Conservation (phyloP, 805 yeast genomes). For the Yamadazyma sp. region DNA sequence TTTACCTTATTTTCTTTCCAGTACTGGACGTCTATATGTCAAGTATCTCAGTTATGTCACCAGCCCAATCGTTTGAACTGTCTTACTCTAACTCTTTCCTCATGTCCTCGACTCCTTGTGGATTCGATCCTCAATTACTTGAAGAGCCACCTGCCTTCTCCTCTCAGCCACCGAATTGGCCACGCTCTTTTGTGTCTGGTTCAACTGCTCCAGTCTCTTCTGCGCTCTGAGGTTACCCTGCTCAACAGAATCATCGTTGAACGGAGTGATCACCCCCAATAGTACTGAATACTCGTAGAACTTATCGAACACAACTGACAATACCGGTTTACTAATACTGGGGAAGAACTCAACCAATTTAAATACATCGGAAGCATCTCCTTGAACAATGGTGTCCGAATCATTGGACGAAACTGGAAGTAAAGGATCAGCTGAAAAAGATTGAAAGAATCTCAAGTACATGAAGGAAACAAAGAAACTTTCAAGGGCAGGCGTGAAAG, state of each 20-base stretch:
- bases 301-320: constrained; percentile 50
- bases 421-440: constrained; percentile 52
- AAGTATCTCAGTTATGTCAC: too few species aligned
- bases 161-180: constrained; percentile 63
- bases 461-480: constrained; percentile 71
- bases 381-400: constrained; percentile 44
- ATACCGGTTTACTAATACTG: constrained; percentile 47
- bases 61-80: too few species aligned
- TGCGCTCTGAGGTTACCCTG: constrained; percentile 72
- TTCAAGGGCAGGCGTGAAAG: constrained; percentile 53
- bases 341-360: constrained; percentile 86
- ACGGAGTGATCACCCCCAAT: constrained; percentile 56
- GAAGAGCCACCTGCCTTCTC: constrained; percentile 74
- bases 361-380: constrained; percentile 91
- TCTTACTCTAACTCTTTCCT: too few species aligned
- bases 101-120: constrained; percentile 8
- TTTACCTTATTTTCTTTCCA: too few species aligned
- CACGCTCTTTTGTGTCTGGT: constrained; percentile 39
- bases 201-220: constrained; percentile 52
- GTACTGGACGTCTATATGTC: too few species aligned
- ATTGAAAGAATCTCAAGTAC: constrained; percentile 77
- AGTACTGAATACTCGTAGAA: constrained; percentile 36
- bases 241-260: constrained; percentile 67
- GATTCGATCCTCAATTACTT: constrained; percentile 64
- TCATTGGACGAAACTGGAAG: constrained; percentile 45